Percentiles rank a stretch among this genome's conserved stretches.
These are phyloP conservation scores for Malus hybrid DNA, from an alignment of 331 rosid species.

Conservation along the genomic window DNA sequence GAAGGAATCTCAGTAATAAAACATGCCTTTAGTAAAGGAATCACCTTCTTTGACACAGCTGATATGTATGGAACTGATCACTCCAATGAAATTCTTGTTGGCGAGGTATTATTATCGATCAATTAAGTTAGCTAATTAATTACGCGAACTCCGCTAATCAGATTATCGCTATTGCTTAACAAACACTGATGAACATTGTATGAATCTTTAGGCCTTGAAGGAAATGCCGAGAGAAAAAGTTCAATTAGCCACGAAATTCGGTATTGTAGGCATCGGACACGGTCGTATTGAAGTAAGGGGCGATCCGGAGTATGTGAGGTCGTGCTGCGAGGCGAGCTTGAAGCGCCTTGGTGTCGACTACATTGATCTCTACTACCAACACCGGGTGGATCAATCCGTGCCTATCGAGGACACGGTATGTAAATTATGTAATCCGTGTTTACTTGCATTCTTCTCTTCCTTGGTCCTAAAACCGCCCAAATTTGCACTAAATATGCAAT, in stretches of 20 bases:
- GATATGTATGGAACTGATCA: constrained; percentile 35
- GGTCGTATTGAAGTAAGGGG: constrained; percentile 19
- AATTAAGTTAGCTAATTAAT: no score
- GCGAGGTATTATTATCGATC: background rate
- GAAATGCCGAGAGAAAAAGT: constrained; percentile 51
- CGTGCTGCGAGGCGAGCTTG: constrained; percentile 65
- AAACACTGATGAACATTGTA: background rate
- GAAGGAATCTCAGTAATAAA: constrained; percentile 39
- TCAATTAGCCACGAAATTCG: constrained; percentile 71
- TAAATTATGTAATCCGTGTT: constrained; percentile 10
- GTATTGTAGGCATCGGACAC: constrained; percentile 10
- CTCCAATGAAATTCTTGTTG: constrained; percentile 32
- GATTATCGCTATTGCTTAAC: background rate
- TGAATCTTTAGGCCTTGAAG: constrained; percentile 35
- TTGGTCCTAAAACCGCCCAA: background rate
- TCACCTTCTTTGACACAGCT: constrained; percentile 60
- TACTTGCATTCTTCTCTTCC: background rate
- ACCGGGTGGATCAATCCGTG: constrained; percentile 53
- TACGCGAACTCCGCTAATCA: background rate
- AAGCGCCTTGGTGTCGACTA: constrained; percentile 60
- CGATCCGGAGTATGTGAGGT: constrained; percentile 57
- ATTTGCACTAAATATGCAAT: background rate
- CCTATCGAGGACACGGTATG: constrained; percentile 67
- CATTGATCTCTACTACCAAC: constrained; percentile 79
- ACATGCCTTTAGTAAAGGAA: constrained; percentile 39